These are phyloP conservation scores for Lodderomyces oxycetoniae DNA, from an alignment of 1,139 yeast genomes.

Conservation along the genomic window DNA sequence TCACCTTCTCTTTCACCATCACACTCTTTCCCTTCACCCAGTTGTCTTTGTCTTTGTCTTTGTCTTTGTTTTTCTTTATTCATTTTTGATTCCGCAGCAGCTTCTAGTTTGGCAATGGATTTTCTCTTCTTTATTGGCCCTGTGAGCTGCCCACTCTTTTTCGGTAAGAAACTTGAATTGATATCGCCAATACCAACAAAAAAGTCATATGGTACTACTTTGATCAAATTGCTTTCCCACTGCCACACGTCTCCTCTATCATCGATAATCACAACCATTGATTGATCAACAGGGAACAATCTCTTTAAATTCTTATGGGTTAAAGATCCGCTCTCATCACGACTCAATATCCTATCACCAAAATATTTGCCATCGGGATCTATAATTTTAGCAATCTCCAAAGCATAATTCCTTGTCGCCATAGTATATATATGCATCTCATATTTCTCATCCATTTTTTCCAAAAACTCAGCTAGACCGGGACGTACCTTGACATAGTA, in stretches of 20 bases:
- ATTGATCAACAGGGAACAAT: slow-evolving; percentile 90
- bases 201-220: slow-evolving; percentile 92
- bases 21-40: neutral
- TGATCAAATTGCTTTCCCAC: slow-evolving; percentile 88
- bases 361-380: slow-evolving; percentile 86
- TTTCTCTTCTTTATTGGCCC: slow-evolving; percentile 65
- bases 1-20: slow-evolving; percentile 7
- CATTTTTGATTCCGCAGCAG: slow-evolving; percentile 14
- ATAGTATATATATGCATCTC: slow-evolving; percentile 95
- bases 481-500: slow-evolving; percentile 93
- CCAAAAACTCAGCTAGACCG: slow-evolving; percentile 70
- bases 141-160: slow-evolving; percentile 63
- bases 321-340: slow-evolving; percentile 93
- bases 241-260: slow-evolving; percentile 99
- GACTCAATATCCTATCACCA: slow-evolving; percentile 84
- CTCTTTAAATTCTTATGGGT: slow-evolving; percentile 86
- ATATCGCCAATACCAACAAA: slow-evolving; percentile 98
- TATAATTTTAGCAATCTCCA: slow-evolving; percentile 81
- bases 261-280: slow-evolving; percentile 94
- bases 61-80: slow-evolving; percentile 12
- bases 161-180: slow-evolving; percentile 86
- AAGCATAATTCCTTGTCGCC: slow-evolving; percentile 97
- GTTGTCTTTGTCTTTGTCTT: slow-evolving; percentile 13
- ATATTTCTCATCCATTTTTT: slow-evolving; percentile 56
- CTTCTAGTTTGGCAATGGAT: slow-evolving; percentile 50